Conservation (phyloP, 768 basidiomycete genomes). For the Suillus decipiens region DNA sequence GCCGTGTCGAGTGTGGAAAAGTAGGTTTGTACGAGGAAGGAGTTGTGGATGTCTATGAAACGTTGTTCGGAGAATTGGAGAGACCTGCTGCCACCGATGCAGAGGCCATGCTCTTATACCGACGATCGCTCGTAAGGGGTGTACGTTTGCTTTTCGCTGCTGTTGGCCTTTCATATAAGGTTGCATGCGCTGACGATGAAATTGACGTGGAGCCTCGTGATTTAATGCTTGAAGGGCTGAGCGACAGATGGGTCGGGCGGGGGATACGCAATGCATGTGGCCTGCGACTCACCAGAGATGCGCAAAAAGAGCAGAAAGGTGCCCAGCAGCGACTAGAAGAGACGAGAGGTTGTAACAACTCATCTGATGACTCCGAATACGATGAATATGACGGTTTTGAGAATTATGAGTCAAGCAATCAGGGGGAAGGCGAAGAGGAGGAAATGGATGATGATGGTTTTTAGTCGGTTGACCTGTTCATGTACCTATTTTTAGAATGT, state of each 20-base stretch:
- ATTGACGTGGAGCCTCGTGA: background rate
- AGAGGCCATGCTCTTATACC: background rate
- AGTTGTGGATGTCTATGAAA: conserved; percentile 14
- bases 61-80: conserved; percentile 16
- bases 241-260: conserved; percentile 17
- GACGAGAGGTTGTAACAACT: background rate
- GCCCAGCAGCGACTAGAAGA: conserved; percentile 4
- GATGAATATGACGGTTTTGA: background rate
- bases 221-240: conserved; percentile 15
- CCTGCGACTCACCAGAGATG: conserved; percentile 12
- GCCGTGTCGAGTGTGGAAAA: conserved; percentile 5
- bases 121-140: conserved; percentile 5
- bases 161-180: conserved; percentile 11
- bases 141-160: conserved; percentile 16
- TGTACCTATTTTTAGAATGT: too few relatives aligned
- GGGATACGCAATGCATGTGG: conserved; percentile 19
- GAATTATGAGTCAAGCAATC: background rate
- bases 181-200: conserved; percentile 19
- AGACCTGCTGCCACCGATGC: background rate
- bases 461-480: background rate
- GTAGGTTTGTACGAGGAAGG: conserved; percentile 14
- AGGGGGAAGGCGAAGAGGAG: background rate
- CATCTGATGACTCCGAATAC: background rate
- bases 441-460: background rate
- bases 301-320: conserved; percentile 5